Evolutionary conservation across 2,329 filamentous ascomycete genomes (phyloP).

Genomic region (Xylariaceae sp.): DNA sequence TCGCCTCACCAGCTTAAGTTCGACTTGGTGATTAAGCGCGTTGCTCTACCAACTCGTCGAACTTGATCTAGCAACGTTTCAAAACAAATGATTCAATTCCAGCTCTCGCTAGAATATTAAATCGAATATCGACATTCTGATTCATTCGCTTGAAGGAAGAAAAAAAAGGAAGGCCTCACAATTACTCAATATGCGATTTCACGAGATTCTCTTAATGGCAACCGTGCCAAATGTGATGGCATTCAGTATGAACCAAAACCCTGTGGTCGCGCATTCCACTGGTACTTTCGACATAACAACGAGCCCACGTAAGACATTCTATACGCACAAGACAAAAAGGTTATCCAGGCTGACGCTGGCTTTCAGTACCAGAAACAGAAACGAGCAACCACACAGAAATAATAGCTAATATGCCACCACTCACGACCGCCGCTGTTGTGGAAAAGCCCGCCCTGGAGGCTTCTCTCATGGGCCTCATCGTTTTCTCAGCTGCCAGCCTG

Average conservation of each 20-base stretch:
- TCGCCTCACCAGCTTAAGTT: too few relatives aligned
- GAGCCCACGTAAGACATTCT: slow-evolving; percentile 16
- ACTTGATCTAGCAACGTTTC: too few relatives aligned
- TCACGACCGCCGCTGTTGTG: slow-evolving; percentile 18
- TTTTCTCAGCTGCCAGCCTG: slow-evolving; percentile 30
- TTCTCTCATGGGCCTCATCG: slow-evolving; percentile 30
- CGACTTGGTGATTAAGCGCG: too few relatives aligned
- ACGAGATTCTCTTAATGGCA: slow-evolving; percentile 14
- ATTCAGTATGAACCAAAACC: slow-evolving; percentile 19
- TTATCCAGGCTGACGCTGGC: slow-evolving; percentile 6
- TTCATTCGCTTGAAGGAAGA: too few relatives aligned
- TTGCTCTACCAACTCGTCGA: too few relatives aligned
- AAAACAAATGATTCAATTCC: too few relatives aligned
- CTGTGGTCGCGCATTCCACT: slow-evolving; percentile 18
- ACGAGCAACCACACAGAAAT: slow-evolving; percentile 22
- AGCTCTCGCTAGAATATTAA: too few relatives aligned
- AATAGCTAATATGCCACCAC: slow-evolving; percentile 15
- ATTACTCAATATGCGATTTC: slow-evolving; percentile 26
- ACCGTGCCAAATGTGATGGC: slow-evolving; percentile 14
- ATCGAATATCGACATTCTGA: too few relatives aligned
- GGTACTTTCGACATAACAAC: slow-evolving; percentile 14
- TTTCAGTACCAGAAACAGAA: slow-evolving; percentile 14
- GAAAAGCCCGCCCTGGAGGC: slow-evolving; percentile 28
- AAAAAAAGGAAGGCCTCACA: too few relatives aligned
- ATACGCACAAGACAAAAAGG: slow-evolving; percentile 3